Evolutionary conservation across 78 protist species (phyloP), one percentile per base, ranked within the genome.

Genomic region (Fonticula alba): DNA sequence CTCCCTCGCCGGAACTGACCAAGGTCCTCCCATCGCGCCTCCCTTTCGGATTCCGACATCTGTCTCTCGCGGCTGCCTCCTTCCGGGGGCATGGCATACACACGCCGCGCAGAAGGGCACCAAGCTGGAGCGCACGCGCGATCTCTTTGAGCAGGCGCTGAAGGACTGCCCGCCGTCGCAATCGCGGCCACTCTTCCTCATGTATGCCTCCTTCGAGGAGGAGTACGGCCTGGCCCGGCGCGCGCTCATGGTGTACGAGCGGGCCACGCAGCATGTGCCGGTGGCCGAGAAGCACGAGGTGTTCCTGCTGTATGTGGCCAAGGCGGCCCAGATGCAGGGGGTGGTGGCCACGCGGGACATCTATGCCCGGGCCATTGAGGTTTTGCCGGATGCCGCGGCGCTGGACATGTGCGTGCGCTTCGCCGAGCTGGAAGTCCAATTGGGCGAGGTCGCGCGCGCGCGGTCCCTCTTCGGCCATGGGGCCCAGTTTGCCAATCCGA

Each of bases 371-470:
- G 97, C 95, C 9, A 79, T 91, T 14, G 82, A 80, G 61, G 7
- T 14, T 3, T 50, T 87, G 20, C 10, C 10, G 10, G 51, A 46
- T 20, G 4, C 20, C n/a, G 51, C 2, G n/a, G 51, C 73, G 26
- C 49, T 63, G 40, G 76, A 71, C 26, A 74, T 91, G 77, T 82
- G 86, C 43, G 10, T 84, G 38, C 31, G 68, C 32, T 94, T 74
- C 40, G 95, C 96, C 11, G 75, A 66, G 10, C 68, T 93, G 61
- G 98, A 94, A 73, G 57, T 66, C 33, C 67, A 75, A 26, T 74
- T 93, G 36, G 98, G 98, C 29, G 98, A 93, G 66, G 69, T 94
- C 59, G 99, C 92, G 61, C 80, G 99, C 0, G 97, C 98, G 7
- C 73, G 99, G n/a, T 76, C 82, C 37, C 54, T 95, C 27, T 92